These are phyloP conservation scores for Saccharomycopsis schoenii DNA, from an alignment of 805 yeast species.

Conservation along the genomic window DNA sequence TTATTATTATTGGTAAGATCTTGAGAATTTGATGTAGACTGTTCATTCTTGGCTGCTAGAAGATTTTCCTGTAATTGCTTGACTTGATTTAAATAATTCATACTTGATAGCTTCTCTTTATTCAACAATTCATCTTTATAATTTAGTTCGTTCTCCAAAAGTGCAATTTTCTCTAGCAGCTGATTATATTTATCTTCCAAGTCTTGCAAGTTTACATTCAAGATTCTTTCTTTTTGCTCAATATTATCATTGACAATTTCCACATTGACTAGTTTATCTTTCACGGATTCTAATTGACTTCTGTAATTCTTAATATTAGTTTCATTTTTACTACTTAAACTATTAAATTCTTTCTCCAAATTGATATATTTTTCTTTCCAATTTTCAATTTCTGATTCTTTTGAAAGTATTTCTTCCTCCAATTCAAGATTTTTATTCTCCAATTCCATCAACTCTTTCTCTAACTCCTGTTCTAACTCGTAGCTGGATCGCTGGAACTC, in stretches of 20 bases:
- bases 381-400: slow-evolving; percentile 22
- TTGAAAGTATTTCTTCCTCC: slow-evolving; percentile 18
- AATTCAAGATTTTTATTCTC: slow-evolving; percentile 24
- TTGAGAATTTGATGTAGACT: background rate
- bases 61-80: slow-evolving; percentile 10
- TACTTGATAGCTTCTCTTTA: slow-evolving; percentile 23
- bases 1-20: background rate
- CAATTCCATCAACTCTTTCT: slow-evolving; percentile 31
- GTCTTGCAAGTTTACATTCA: slow-evolving; percentile 26
- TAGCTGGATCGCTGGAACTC: slow-evolving; percentile 35
- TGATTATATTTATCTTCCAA: slow-evolving; percentile 28
- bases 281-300: slow-evolving; percentile 25
- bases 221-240: slow-evolving; percentile 32
- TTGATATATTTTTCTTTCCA: slow-evolving; percentile 23
- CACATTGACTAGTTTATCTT: slow-evolving; percentile 28
- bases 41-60: slow-evolving; percentile 17
- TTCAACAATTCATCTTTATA: slow-evolving; percentile 23
- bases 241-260: slow-evolving; percentile 36
- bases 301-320: slow-evolving; percentile 23
- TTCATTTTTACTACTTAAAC: slow-evolving; percentile 20
- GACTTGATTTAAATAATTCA: slow-evolving; percentile 22
- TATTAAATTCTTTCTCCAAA: slow-evolving; percentile 22
- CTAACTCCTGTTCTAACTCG: slow-evolving; percentile 37
- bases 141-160: slow-evolving; percentile 30
- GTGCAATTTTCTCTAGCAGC: slow-evolving; percentile 30